Percentiles rank a stretch among this genome's conserved stretches.
These are phyloP conservation scores for Pueraria montana DNA, from an alignment of 306 rosid species.

Conservation along the genomic window DNA sequence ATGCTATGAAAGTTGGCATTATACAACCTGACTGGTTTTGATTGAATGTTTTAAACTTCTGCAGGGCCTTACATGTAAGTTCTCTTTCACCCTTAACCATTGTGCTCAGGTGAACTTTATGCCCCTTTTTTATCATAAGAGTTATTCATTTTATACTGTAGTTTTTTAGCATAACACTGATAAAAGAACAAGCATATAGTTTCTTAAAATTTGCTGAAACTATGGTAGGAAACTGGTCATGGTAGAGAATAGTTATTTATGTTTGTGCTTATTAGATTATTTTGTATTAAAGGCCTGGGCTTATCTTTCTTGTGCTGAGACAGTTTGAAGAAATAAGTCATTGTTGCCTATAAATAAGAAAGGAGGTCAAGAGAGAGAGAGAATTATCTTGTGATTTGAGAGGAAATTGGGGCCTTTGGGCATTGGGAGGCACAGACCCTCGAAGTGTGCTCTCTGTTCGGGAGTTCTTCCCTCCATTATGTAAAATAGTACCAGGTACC, in stretches of 20 bases:
- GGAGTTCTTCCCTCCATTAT: not conserved
- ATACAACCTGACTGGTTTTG: constrained; percentile 35
- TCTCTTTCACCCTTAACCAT: constrained; percentile 43
- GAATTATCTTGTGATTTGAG: not conserved
- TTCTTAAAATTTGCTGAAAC: not conserved
- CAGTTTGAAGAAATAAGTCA: not conserved
- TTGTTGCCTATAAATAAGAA: not conserved
- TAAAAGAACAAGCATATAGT: not conserved
- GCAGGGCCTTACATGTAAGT: constrained; percentile 99
- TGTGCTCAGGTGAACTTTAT: constrained; percentile 50
- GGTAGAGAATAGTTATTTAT: not conserved
- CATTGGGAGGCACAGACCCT: not conserved
- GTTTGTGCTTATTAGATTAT: not conserved
- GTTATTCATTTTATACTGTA: constrained; percentile 2
- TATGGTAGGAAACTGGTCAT: not conserved
- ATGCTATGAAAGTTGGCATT: constrained; percentile 8
- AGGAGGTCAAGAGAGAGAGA: not conserved
- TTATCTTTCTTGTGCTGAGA: constrained; percentile 10
- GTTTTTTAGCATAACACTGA: not conserved
- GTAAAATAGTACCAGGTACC: not conserved
- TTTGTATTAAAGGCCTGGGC: not conserved
- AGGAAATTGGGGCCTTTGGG: not conserved
- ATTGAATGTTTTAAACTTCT: constrained; percentile 51
- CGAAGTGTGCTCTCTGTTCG: not conserved
- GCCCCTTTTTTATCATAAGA: not conserved